These are phyloP conservation scores for Ilyonectria sp. DNA, from an alignment of 2,329 filamentous ascomycete species.

Conservation along the genomic window DNA sequence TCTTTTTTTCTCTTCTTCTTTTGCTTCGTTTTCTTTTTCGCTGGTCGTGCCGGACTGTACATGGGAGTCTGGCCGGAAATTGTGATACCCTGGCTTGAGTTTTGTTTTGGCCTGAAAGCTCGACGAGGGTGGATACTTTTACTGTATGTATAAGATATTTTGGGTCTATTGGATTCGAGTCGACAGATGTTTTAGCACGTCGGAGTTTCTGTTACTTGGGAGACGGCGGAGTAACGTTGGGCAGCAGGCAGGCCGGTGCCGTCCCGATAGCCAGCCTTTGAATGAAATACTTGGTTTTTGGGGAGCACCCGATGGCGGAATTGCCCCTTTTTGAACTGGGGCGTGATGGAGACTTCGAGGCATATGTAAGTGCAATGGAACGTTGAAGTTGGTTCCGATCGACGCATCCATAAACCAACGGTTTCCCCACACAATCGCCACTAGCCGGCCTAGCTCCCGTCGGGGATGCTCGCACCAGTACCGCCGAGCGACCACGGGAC, in stretches of 20 bases:
- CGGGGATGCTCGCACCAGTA: slow-evolving; percentile 17
- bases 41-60: slow-evolving; percentile 15
- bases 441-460: slow-evolving; percentile 25
- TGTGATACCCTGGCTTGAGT: slow-evolving; percentile 31
- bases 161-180: neutral
- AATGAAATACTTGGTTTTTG: slow-evolving; percentile 1
- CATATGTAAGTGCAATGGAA: slow-evolving; percentile 2
- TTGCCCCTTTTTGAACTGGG: neutral
- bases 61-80: slow-evolving; percentile 15
- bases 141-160: slow-evolving; percentile 7
- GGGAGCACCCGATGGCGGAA: neutral
- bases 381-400: slow-evolving; percentile 1
- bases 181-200: slow-evolving; percentile 19
- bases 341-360: neutral
- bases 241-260: slow-evolving; percentile 4
- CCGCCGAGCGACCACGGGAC: slow-evolving; percentile 20
- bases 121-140: slow-evolving; percentile 14
- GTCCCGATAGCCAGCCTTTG: slow-evolving; percentile 11
- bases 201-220: slow-evolving; percentile 2
- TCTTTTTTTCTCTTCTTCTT: slow-evolving; percentile 9
- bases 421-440: slow-evolving; percentile 23
- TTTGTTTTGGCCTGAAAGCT: slow-evolving; percentile 19
- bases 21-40: slow-evolving; percentile 8
- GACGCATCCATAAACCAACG: slow-evolving; percentile 8
- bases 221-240: neutral